Base-by-base conservation (phyloP, 1,284 basidiomycete species). In the Agaricales sp. region DNA sequence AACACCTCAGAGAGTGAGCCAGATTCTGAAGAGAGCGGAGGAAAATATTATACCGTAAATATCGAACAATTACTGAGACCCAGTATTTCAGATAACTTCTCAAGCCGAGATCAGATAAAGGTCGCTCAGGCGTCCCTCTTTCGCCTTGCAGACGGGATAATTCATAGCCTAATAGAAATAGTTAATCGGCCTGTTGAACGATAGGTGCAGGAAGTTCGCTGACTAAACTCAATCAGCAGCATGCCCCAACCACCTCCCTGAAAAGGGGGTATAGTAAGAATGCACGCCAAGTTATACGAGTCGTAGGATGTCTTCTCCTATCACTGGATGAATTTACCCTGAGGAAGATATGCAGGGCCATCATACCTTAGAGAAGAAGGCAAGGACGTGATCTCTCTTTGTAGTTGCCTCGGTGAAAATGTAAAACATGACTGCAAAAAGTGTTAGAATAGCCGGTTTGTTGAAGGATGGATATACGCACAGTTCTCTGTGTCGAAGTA, bases 151-250 rank as follows among this genome's bases (percentile, higher is more conserved):
- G 77, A 43, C 84, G 77, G 2, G 92, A 96, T 3, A 98, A 71
- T 59, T 94, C 91, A 62, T 99, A 98, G 62, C 91, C 92, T 92
- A 50, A 0, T 2, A n/a, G 18, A 38, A 4, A 39, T n/a, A 26
- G 41, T 13, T 46, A 12, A 19, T n/a, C 13, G 16, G 22, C 24
- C 39, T 35, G 4, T 43, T 2, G 20, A 46, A 22, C 44, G 19
- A 18, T 6, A 46, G 19, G 14, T 18, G 19, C 43, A 35, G n/a
- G 43, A 20, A 16, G 20, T 23, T 35, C 44, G 25, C 13, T 49
- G 58, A 94, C 94, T 97, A 71, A 98, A 97, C 69, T 99, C 95
- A 59, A 99, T 98, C 75, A 99, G 78, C 35, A 99, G 78, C 71
- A 92, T 94, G 2, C 94, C 95, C 59, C 88, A 98, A 4, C 92